phyloP scores from a whole-genome alignment of 2,329 filamentous ascomycete species.

The Colletotrichum eleusines region DNA sequence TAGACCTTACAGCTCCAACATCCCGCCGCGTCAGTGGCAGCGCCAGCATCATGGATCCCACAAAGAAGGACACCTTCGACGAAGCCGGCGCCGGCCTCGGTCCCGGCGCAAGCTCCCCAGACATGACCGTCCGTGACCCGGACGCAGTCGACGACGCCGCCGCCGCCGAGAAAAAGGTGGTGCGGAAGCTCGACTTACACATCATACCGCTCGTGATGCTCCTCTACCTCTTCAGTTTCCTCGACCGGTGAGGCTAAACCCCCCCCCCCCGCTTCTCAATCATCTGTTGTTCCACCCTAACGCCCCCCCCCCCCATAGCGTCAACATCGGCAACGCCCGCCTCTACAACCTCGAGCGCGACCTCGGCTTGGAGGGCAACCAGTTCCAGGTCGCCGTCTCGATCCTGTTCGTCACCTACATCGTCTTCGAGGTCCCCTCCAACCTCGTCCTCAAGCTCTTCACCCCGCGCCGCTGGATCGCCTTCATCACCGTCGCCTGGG shows the following conservation, averaged over 20 bases:
- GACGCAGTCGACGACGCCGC: conserved; percentile 36
- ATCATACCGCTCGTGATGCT: conserved; percentile 76
- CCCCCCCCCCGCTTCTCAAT: conserved; percentile 14
- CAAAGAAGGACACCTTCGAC: conserved; percentile 11
- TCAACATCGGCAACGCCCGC: conserved; percentile 72
- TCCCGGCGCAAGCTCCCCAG: conserved; percentile 23
- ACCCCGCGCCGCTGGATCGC: conserved; percentile 73
- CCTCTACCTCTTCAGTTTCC: conserved; percentile 80
- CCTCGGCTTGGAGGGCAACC: conserved; percentile 70
- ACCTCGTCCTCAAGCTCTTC: conserved; percentile 73
- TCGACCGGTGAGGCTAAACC: conserved; percentile 73
- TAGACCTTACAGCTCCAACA: background rate
- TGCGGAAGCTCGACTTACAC: conserved; percentile 73
- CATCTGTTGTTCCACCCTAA: background rate
- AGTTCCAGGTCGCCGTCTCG: conserved; percentile 77
- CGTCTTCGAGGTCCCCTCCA: conserved; percentile 73
- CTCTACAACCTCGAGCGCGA: conserved; percentile 75
- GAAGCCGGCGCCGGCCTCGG: conserved; percentile 9
- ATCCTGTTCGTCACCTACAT: conserved; percentile 76
- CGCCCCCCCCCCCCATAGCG: background rate
- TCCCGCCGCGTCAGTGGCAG: background rate
- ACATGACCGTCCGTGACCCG: conserved; percentile 1
- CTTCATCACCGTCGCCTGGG: conserved; percentile 74
- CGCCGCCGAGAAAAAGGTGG: conserved; percentile 64
- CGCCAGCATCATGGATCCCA: conserved; percentile 14